Evolutionary conservation across 140 eudicot species (phyloP).

Genomic region (Anethum foeniculum): DNA sequence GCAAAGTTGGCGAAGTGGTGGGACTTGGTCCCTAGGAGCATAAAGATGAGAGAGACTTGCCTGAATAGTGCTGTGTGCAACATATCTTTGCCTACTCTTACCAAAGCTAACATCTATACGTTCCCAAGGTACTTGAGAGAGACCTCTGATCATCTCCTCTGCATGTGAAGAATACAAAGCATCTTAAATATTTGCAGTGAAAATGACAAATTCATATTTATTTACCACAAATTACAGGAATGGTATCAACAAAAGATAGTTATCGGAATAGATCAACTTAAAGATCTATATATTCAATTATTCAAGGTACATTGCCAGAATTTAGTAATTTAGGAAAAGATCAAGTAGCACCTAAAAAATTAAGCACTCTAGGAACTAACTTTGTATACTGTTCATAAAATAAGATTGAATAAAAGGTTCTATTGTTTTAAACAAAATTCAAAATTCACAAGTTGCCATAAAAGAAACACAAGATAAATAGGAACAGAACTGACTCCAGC

Average conservation of each 20-base stretch:
- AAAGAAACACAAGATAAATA: neutral
- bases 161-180: constrained; percentile 7
- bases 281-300: neutral
- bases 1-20: neutral
- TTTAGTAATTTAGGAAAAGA: neutral
- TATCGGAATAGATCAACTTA: neutral
- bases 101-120: constrained; percentile 87
- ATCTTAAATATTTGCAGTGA: neutral
- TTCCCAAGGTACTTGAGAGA: constrained; percentile 79
- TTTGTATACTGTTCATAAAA: neutral
- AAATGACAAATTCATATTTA: neutral
- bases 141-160: constrained; percentile 91
- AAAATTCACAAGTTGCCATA: neutral
- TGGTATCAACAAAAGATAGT: neutral
- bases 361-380: neutral
- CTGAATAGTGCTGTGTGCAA: constrained; percentile 88
- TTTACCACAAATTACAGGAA: neutral
- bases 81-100: constrained; percentile 65
- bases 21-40: neutral
- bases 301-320: neutral
- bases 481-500: neutral
- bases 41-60: constrained; percentile 24
- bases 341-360: neutral
- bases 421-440: neutral
- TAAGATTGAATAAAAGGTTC: neutral